Evolutionary conservation across 2,329 filamentous ascomycete species (phyloP).

Genomic region (Zymoseptoria ardabiliae): DNA sequence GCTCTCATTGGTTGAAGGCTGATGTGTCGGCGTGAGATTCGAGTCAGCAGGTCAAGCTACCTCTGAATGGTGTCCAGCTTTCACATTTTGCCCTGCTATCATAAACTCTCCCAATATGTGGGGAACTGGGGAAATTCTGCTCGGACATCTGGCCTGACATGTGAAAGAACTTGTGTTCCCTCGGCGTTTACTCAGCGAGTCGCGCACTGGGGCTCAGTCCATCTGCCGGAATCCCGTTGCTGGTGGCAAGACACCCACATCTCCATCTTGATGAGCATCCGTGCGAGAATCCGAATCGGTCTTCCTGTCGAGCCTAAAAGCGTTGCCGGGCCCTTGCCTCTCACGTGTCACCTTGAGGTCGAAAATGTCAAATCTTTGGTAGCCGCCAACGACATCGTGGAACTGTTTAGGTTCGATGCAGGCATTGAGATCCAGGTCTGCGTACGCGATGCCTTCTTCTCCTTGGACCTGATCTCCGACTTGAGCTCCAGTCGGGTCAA

Average conservation of each 20-base stretch:
- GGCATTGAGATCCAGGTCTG: conserved; percentile 43
- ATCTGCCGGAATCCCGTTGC: not conserved
- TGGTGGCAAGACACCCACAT: not conserved
- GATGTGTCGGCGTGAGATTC: not conserved
- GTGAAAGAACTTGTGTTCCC: not conserved
- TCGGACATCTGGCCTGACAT: not conserved
- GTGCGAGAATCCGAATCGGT: not conserved
- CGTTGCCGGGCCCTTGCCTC: conserved; percentile 21
- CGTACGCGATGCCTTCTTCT: conserved; percentile 46
- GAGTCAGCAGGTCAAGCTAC: no score
- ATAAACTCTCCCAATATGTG: no score
- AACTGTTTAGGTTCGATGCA: conserved; percentile 52
- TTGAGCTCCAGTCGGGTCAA: conserved; percentile 44
- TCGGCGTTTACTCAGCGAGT: not conserved
- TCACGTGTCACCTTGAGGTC: conserved; percentile 42
- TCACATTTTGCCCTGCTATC: no score
- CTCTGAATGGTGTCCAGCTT: no score
- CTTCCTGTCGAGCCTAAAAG: conserved; percentile 3
- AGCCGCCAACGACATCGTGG: conserved; percentile 50
- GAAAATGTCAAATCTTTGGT: conserved; percentile 50
- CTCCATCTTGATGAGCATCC: not conserved
- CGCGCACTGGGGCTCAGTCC: not conserved
- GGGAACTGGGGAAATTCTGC: not conserved
- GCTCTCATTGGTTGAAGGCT: not conserved
- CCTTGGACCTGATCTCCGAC: conserved; percentile 35